Base-by-base conservation (phyloP, 1,139 yeast species). In the Hansenula anomala region DNA sequence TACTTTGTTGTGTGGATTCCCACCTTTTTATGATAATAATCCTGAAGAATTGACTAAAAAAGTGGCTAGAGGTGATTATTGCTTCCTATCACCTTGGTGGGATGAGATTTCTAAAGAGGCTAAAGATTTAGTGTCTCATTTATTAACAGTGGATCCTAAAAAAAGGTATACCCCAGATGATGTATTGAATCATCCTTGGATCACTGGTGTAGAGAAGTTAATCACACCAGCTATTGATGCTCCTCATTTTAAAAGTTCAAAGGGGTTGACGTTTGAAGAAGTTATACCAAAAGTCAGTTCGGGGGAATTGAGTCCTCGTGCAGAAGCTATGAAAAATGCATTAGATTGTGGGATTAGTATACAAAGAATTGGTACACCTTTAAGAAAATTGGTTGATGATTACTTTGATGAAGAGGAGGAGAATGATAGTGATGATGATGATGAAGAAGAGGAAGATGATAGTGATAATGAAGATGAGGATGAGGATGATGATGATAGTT, bases 21-120 rank as follows among this genome's bases (percentile, higher is more conserved):
- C 97, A 3, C 97, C 97, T 17, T 90, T 90, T 59, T 90, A 87
- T 63, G 96, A 90, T 58, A 95, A 89, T 48, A 79, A 82, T 51
- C 81, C 86, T 44, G 86, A 83, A 48, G 72, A 72, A n/a, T 64
- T 90, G 46, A 85, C 96, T 1, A 75, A 73, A 48, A 89, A 89
- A 59, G 95, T 90, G 27, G 77, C 94, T 13, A 71, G 72, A 38
- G 97, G 97, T 27, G 87, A 87, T 51, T 90, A 74, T 59, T 83
- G 86, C 8, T 90, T 89, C 57, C 64, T 90, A 41, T 70, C 80
- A 37, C 97, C 97, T 0, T 90, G 97, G 97, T 90, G 97, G 97
- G 97, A 90, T 61, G 96, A 90, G 52, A 83, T 90, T 33, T 77
- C 88, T 41, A 61, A 58, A 36, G 87, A 83, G 22, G 97, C 96